Evolutionary conservation across 139 green algal species (phyloP), one percentile per base, ranked within the genome.

Genomic region (Picochlorum sp.): DNA sequence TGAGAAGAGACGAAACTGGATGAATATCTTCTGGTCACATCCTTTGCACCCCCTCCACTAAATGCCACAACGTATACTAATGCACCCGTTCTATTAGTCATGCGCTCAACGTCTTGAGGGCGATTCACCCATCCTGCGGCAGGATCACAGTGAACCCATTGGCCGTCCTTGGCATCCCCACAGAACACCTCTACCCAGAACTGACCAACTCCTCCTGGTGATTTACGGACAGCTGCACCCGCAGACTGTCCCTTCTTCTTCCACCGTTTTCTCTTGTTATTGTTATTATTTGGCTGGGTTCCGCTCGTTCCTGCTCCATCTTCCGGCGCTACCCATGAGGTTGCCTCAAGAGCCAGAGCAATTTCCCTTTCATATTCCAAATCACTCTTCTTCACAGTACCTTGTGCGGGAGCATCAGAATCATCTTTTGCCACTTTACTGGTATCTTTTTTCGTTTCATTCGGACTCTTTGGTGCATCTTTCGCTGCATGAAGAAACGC

Each of bases 141-240:
- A 0, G 75, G 80, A 54, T 96, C 85, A 44, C 89, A 82, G 65
- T 88, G 82, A 58, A 93, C 76, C 90, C 90, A 96, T 30, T 80
- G 68, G 31, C 86, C 83, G 23, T 21, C 9, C 14, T 59, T 68
- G 26, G 57, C 63, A 10, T 68, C 67, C 13, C 82, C 86, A 45
- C 81, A 91, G 58, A 84, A 96, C 34, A 96, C 89, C 71, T 96
- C 89, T 4, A 77, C 76, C 87, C 88, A 95, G 59, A 54, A 76
- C 11, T 24, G 34, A 30, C 60, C 71, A 21, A 68, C 64, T 18
- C 63, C 45, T 16, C 28, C 20, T 11, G 34, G 31, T 20, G 60
- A n/a, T n/a, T 14, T 21, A 8, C 26, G 56, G 26, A 28, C 56
- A 59, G 38, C 20, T 16, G 38, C 37, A 21, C 59, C 68, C 41